A percentile compares a stretch with the other conserved stretches of the same genome.
These are phyloP conservation scores for Colletotrichum sp. DNA, from an alignment of 2,329 filamentous ascomycete species.

Conservation along the genomic window DNA sequence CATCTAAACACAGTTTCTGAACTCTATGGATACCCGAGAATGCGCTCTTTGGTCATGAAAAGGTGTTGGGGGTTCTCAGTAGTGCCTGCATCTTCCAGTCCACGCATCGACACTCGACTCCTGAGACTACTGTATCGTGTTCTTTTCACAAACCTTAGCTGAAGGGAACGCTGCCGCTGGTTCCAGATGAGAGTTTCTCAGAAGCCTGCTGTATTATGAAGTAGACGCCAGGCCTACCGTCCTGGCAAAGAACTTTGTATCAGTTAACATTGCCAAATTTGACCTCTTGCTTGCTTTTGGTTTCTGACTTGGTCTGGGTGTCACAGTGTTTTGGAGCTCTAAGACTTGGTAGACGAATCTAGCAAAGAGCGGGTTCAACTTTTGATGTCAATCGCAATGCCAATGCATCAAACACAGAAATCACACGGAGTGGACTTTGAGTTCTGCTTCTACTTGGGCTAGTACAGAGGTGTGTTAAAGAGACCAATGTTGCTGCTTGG, in stretches of 20 bases:
- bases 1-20: neutral
- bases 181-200: neutral
- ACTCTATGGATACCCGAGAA: neutral
- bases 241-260: accelerated
- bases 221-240: neutral
- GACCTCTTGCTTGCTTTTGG: neutral
- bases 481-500: neutral
- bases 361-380: neutral
- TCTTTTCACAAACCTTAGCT: neutral
- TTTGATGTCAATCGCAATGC: neutral
- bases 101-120: neutral
- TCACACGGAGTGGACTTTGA: too few species aligned
- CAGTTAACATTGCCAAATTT: accelerated
- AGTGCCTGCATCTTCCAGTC: neutral
- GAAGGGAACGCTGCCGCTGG: neutral
- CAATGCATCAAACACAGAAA: neutral
- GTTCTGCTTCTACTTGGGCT: too few species aligned
- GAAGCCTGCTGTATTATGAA: neutral
- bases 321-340: neutral
- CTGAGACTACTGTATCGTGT: neutral
- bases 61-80: neutral
- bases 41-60: neutral
- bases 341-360: neutral
- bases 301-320: neutral
- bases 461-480: neutral